Base-by-base conservation (phyloP, 225 moss, liverwort and hornwort species). In the Antitrichia curtipendula region DNA sequence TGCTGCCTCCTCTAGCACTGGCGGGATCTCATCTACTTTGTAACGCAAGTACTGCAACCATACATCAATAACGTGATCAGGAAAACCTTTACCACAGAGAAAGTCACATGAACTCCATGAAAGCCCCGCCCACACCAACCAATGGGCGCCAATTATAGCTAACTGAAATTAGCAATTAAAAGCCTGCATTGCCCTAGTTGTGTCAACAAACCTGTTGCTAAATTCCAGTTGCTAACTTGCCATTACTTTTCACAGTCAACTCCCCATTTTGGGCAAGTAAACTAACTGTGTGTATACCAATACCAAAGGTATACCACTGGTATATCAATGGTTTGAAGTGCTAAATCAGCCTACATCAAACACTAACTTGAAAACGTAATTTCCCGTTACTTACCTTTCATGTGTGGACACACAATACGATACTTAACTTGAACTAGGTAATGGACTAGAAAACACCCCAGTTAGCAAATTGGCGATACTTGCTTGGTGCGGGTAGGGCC, bases 1-100 rank as follows among this genome's bases (percentile, higher is more conserved):
- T 60, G 82, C 74, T 49, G 85, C 49, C 68, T 92, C 90, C 83
- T 92, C 95, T 19, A 87, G 86, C 61, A 93, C 95, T 87, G 93
- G 95, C n/a, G 95, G 95, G 62, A 95, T 92, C 76, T 92, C 89
- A 63, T 95, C 92, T 58, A 95, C 92, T 92, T 92, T 95, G 76
- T 92, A 95, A 61, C 93, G 92, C 81, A 95, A 87, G 65, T 61
- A 88, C 95, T 95, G 91, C 91, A 88, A 86, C 41, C 88, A 91
- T 10, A 71, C 62, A 82, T 82, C 78, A 86, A 84, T 45, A 75
- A 77, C 22, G 28, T 61, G 36, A 65, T n/a, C n/a, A n/a, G n/a
- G n/a, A 86, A 82, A 84, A 53, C 15, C 18, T 11, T 12, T 21
- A 18, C 11, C 18, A 22, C 19, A 63, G 9, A 75, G 38, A 47